Conservation (phyloP, 179 eudicot species). For the Spinacia oleracea region DNA sequence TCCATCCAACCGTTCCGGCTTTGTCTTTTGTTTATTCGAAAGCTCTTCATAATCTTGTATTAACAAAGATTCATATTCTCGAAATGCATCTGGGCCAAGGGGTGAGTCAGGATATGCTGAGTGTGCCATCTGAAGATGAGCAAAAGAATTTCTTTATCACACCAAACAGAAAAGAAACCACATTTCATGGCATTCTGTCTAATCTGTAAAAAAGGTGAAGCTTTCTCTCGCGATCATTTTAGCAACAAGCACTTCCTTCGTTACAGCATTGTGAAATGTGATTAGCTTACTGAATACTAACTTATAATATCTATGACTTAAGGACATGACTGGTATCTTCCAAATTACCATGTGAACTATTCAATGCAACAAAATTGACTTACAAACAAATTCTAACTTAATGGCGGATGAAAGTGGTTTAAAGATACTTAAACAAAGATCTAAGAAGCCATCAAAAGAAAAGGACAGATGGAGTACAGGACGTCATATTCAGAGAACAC, state of each 20-base stretch:
- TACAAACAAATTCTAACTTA: neutral
- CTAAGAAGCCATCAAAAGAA: neutral
- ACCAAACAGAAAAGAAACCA: neutral
- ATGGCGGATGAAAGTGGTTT: neutral
- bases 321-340: neutral
- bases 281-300: neutral
- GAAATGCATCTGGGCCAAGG: conserved; percentile 94
- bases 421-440: neutral
- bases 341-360: neutral
- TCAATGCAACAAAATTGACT: neutral
- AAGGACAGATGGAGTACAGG: neutral
- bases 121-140: conserved; percentile 69
- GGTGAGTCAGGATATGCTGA: conserved; percentile 95
- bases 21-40: conserved; percentile 40
- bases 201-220: neutral
- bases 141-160: conserved; percentile 8
- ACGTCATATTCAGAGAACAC: neutral
- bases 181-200: neutral
- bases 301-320: neutral
- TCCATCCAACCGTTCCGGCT: conserved; percentile 23
- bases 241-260: neutral
- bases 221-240: neutral
- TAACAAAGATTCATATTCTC: conserved; percentile 83
- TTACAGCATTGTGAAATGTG: neutral
- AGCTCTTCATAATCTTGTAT: conserved; percentile 92